Evolutionary conservation across 2,329 filamentous ascomycete genomes (phyloP), one percentile per base, ranked within the genome.

Genomic region (Phyllosticta capitalensis): DNA sequence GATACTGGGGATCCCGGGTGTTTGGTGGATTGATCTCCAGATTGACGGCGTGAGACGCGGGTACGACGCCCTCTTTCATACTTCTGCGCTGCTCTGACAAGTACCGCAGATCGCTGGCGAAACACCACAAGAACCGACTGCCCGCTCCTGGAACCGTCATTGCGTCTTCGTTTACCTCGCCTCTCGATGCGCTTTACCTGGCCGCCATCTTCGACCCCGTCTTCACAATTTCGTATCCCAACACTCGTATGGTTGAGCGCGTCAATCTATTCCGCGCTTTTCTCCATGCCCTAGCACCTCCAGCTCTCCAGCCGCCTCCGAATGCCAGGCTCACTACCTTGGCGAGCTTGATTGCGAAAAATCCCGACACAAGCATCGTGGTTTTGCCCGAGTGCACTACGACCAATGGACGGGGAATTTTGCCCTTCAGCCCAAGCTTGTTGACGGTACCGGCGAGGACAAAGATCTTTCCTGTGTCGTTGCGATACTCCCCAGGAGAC

Each of bases 11-110:
- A 88, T 95, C 61, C 90, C 92, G 0, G 92, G 94, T 26, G 89
- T 99, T 61, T 97, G 92, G 91, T 97, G 92, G 92, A 87, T 96
- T 60, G 94, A 99, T 74, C 79, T 99, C n/a, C 92, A 96, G 73
- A 90, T 99, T 65, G 94, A 99, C 72, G 92, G 92, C 61, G 94
- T 99, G 58, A 92, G 90, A 75, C 89, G 91, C 76, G 94, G 94
- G 76, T 92, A 72, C 59, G 78, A 69, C 54, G 9, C 9, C 21
- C 55, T 45, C 30, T 26, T 24, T 3, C 4, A 14, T 49, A 50
- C 2, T 21, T 17, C 7, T 14, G 19, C 12, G 61, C 30, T 9
- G 17, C 62, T 50, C 54, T 61, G 50, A 59, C 38, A n/a, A 9
- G 19, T 33, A 9, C 21, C 26, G 21, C 52, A 63, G 82, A 54